Percentiles rank a stretch among this genome's conserved stretches.
phyloP scores from a whole-genome alignment of 1,139 yeast species.

The Kodamaea fungicola region DNA sequence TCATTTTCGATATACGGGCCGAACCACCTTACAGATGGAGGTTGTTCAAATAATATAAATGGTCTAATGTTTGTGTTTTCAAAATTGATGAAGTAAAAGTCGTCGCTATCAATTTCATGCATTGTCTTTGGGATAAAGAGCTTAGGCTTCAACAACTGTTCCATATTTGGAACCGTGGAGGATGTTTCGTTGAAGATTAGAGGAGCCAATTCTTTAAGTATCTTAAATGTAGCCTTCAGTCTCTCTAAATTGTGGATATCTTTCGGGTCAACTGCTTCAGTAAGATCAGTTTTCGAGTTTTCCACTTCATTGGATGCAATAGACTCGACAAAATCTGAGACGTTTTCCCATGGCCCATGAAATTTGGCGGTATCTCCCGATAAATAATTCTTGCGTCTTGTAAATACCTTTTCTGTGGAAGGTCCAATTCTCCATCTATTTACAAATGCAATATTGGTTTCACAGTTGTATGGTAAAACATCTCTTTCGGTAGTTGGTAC shows the following conservation, averaged over 20 bases:
- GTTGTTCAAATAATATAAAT: not conserved
- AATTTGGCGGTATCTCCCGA: slow-evolving; percentile 40
- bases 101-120: slow-evolving; percentile 5
- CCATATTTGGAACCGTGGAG: too few relatives aligned
- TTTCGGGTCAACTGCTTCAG: slow-evolving; percentile 20
- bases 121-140: too few relatives aligned
- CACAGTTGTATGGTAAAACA: slow-evolving; percentile 62
- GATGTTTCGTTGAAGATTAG: too few relatives aligned
- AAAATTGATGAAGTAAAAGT: not conserved
- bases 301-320: slow-evolving; percentile 71
- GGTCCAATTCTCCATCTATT: slow-evolving; percentile 90
- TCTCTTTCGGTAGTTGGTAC: slow-evolving; percentile 39
- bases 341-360: slow-evolving; percentile 76
- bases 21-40: too few relatives aligned
- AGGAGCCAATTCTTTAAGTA: too few relatives aligned
- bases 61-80: not conserved
- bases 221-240: too few relatives aligned
- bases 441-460: slow-evolving; percentile 47
- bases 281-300: slow-evolving; percentile 44
- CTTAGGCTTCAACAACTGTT: too few relatives aligned
- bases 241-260: slow-evolving; percentile 34
- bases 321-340: slow-evolving; percentile 56
- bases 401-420: slow-evolving; percentile 70
- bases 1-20: too few relatives aligned
- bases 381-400: slow-evolving; percentile 57